Percentiles rank a stretch among this genome's conserved stretches.
Conservation (phyloP, 73 alveolate species). For the Tetrahymena elliotti region DNA sequence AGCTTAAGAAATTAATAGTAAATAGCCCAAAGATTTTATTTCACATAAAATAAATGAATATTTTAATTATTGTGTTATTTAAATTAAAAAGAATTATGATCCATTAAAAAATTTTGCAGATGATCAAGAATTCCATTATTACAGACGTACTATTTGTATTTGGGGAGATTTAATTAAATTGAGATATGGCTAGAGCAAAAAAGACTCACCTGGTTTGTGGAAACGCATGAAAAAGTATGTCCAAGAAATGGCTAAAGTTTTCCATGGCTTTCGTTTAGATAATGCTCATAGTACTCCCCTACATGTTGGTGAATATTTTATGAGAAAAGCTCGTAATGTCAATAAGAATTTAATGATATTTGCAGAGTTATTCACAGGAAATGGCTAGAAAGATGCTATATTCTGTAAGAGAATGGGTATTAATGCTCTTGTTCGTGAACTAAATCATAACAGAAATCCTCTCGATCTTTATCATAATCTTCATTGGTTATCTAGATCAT, state of each 20-base stretch:
- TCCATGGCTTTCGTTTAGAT: slow-evolving; percentile 93
- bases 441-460: slow-evolving; percentile 31
- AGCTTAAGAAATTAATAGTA: not conserved
- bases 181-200: slow-evolving; percentile 76
- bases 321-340: slow-evolving; percentile 74
- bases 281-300: slow-evolving; percentile 95
- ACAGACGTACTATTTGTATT: slow-evolving; percentile 76
- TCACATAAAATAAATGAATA: not conserved
- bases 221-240: slow-evolving; percentile 88
- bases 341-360: slow-evolving; percentile 82
- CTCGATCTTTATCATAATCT: not conserved
- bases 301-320: slow-evolving; percentile 65
- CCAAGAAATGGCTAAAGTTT: slow-evolving; percentile 70
- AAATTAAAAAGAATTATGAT: slow-evolving; percentile 57
- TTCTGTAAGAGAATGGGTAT: slow-evolving; percentile 74
- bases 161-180: slow-evolving; percentile 95
- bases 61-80: slow-evolving; percentile 78
- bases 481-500: not conserved
- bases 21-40: not conserved
- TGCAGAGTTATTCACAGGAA: slow-evolving; percentile 90
- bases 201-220: slow-evolving; percentile 82
- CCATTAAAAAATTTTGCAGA: slow-evolving; percentile 79
- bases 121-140: slow-evolving; percentile 83
- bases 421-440: slow-evolving; percentile 85
- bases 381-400: slow-evolving; percentile 74